Conservation (phyloP, 108 stramenopile species). For the Ochromonas danica region DNA sequence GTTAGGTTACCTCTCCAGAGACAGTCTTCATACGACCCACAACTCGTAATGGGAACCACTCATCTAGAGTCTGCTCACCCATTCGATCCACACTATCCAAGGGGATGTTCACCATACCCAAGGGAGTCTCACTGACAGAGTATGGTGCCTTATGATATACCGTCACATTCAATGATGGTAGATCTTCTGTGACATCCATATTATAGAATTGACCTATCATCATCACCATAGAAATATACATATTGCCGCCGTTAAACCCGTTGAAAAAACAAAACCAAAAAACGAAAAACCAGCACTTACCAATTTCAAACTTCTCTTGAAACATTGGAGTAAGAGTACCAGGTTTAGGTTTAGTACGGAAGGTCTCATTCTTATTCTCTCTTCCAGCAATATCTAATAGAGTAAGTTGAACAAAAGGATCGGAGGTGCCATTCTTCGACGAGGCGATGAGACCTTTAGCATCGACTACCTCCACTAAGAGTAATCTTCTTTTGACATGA, state of each 20-base stretch:
- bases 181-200: slow-evolving; percentile 17
- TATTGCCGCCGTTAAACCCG: no score
- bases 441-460: slow-evolving; percentile 8
- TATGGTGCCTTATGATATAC: background rate
- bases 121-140: background rate
- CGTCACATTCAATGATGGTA: background rate
- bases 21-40: background rate
- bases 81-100: background rate
- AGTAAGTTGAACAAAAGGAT: background rate
- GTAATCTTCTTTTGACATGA: no score
- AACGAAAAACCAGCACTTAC: background rate
- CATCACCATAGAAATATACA: no score
- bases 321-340: slow-evolving; percentile 10
- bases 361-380: slow-evolving; percentile 20
- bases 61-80: background rate
- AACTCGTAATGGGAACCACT: background rate
- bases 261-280: no score
- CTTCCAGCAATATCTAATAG: slow-evolving; percentile 7
- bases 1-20: slow-evolving; percentile 22
- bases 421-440: background rate
- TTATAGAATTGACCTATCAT: slow-evolving; percentile 21
- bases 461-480: slow-evolving; percentile 12
- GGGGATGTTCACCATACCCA: background rate
- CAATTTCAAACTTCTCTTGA: background rate
- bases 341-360: background rate